Evolutionary conservation across 202 grass and related monocot genomes (phyloP), one percentile per base, ranked within the genome.

Genomic region (Hordeum pubiflorum): DNA sequence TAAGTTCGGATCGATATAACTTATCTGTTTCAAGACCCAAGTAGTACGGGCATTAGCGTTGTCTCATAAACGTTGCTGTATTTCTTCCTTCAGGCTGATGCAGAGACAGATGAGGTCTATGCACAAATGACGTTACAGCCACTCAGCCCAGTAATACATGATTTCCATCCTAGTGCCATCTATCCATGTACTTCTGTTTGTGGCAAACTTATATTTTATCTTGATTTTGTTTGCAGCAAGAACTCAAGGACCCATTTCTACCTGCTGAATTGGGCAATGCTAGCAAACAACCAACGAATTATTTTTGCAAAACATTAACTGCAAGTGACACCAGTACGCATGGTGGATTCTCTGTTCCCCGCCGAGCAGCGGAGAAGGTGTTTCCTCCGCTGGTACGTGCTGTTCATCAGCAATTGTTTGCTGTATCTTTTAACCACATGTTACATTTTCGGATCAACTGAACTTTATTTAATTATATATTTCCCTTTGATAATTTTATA

Each of bases 301-400:
- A 94, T 80, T 97, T 97, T 80, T 97, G 95, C 72, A 97, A 97
- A 81, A 94, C 94, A 39, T 87, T 97, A 83, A 94, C 94, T 48
- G 94, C 94, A 50, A 97, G 94, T 74, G 94, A 97, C 67, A 97
- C 94, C 32, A 97, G 94, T 76, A 97, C 94, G 20, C 94, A 97
- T 89, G 94, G 90, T 87, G 94, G 94, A 74, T 97, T 97, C 68
- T 97, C 94, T 74, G 94, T 97, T 87, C 92, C 94, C 29, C 91
- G 92, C 20, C 87, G 94, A 82, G 92, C 94, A 75, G 94, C 94
- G 32, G 94, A 97, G 86, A 97, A 97, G 77, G 94, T 97, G 58
- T 97, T 97, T 81, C 94, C 94, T 78, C 92, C 92, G 38, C 69
- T 97, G 92, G 94, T 97, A 91, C 14, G 86, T 81, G 58, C 72